Evolutionary conservation across 2,329 filamentous ascomycete species (phyloP).

Genomic region (Claviceps quebecensis): DNA sequence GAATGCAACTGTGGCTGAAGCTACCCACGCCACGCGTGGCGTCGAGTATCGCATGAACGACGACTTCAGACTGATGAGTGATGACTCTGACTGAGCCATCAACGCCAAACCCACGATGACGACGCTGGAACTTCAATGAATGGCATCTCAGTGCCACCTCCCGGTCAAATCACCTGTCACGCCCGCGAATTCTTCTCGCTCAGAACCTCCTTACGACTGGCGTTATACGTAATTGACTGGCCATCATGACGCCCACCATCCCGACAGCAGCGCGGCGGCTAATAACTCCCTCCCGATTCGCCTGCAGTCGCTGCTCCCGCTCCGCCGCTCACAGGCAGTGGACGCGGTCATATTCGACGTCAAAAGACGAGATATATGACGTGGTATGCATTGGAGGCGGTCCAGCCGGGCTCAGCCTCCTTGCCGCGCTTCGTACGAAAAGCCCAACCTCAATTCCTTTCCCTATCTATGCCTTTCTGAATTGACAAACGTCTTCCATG

Average conservation of each 20-base stretch:
- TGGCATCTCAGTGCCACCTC: neutral
- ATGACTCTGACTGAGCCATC: no score
- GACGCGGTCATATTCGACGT: conserved; percentile 28
- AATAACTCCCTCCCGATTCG: conserved; percentile 17
- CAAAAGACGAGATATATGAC: conserved; percentile 66
- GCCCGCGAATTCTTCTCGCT: neutral
- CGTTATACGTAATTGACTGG: neutral
- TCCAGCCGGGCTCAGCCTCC: conserved; percentile 72
- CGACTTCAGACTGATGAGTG: no score
- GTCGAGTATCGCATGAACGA: neutral
- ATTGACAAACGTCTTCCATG: no score
- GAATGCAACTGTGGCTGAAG: neutral
- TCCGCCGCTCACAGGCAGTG: conserved; percentile 20
- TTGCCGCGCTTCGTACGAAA: conserved; percentile 55
- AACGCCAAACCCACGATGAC: no score
- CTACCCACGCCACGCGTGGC: conserved; percentile 4
- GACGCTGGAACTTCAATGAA: neutral
- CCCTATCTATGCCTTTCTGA: neutral
- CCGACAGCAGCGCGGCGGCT: conserved; percentile 17
- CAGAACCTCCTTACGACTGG: neutral
- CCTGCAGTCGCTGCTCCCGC: conserved; percentile 35
- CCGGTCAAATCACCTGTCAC: neutral
- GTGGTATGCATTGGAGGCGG: conserved; percentile 85
- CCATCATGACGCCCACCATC: neutral
- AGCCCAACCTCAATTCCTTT: neutral